Evolutionary conservation across 2,329 filamentous ascomycete genomes (phyloP).

Genomic region (Ascochyta viciae-villosae): DNA sequence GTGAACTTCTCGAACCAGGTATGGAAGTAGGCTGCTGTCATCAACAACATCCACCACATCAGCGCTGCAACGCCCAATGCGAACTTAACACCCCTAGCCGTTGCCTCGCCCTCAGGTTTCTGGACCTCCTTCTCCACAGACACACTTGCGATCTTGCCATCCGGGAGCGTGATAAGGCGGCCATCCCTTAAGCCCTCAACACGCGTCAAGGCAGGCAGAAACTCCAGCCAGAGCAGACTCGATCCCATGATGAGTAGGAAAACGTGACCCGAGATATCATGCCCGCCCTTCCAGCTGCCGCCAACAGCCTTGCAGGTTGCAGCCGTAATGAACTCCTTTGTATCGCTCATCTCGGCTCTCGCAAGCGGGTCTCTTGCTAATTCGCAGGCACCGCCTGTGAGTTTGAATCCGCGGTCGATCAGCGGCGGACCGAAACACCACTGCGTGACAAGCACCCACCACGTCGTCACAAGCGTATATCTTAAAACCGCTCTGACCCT

Average conservation of each 20-base stretch:
- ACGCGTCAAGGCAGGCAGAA: slow-evolving; percentile 66
- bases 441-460: slow-evolving; percentile 90
- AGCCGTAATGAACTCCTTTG: slow-evolving; percentile 68
- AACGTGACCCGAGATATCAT: slow-evolving; percentile 95
- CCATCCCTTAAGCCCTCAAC: slow-evolving; percentile 63
- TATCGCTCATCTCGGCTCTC: slow-evolving; percentile 55
- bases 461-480: slow-evolving; percentile 74
- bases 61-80: slow-evolving; percentile 67
- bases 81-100: slow-evolving; percentile 62
- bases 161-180: slow-evolving; percentile 68
- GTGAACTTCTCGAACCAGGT: slow-evolving; percentile 94
- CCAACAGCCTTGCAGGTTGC: slow-evolving; percentile 83
- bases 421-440: slow-evolving; percentile 94
- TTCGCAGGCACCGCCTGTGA: slow-evolving; percentile 86
- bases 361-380: slow-evolving; percentile 58
- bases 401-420: slow-evolving; percentile 87
- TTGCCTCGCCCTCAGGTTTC: slow-evolving; percentile 49
- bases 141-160: slow-evolving; percentile 65
- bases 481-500: slow-evolving; percentile 68
- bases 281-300: slow-evolving; percentile 87
- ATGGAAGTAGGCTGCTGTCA: slow-evolving; percentile 98
- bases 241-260: slow-evolving; percentile 89
- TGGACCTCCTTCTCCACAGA: slow-evolving; percentile 49
- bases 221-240: slow-evolving; percentile 81
- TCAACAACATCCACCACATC: slow-evolving; percentile 94